phyloP scores from a whole-genome alignment of 2,329 filamentous ascomycete genomes.

The Chalara sp. region DNA sequence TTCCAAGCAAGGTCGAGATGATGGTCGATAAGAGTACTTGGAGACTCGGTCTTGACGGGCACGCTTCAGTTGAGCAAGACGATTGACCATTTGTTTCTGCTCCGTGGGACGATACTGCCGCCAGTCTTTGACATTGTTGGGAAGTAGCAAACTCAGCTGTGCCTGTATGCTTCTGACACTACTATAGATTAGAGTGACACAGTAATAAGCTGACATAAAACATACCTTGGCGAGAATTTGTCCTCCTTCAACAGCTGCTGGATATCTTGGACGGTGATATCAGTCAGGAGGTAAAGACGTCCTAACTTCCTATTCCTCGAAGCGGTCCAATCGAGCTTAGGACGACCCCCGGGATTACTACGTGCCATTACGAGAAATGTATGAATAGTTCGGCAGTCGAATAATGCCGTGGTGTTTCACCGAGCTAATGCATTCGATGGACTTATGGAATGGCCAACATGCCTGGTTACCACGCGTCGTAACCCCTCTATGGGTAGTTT shows the following conservation, averaged over 20 bases:
- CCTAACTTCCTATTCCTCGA: background rate
- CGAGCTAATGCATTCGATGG: too few relatives aligned
- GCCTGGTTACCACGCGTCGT: too few relatives aligned
- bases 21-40: background rate
- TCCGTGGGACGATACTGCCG: background rate
- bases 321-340: background rate
- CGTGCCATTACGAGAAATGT: too few relatives aligned
- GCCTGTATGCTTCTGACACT: background rate
- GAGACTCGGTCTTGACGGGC: background rate
- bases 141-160: background rate
- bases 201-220: background rate
- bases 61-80: background rate
- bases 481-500: too few relatives aligned
- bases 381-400: too few relatives aligned
- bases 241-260: background rate
- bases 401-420: too few relatives aligned
- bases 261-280: background rate
- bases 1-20: background rate
- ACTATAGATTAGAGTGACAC: background rate
- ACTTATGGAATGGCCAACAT: too few relatives aligned
- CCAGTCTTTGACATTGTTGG: background rate
- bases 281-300: background rate
- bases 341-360: background rate
- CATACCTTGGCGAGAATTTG: background rate
- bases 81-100: background rate